Base-by-base conservation (phyloP, 305 asterid species). In the Fraxinus albicans region DNA sequence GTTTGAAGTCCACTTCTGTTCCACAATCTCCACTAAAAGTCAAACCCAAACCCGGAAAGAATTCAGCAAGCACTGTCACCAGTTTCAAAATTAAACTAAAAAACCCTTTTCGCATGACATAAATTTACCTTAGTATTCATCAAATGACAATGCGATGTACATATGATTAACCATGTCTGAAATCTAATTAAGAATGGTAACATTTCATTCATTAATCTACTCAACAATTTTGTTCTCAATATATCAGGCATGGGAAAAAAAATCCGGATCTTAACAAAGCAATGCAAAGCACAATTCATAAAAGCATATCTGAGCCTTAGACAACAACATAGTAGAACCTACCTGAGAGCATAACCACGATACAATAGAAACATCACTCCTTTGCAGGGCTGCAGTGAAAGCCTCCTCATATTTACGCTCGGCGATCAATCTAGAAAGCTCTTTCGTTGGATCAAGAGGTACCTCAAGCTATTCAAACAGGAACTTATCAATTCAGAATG, bases 271-370 rank as follows among this genome's bases (percentile, higher is more conserved):
- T 47, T 47, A 38, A 31, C 75, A 78, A 44, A 55, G 53, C 75
- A 84, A 79, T 23, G 82, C 72, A 55, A 80, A 84, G 77, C 72
- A 82, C 73, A 77, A 15, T 15, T 38, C 35, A 33, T 80, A 55
- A 13, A 36, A 74, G 74, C 35, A 73, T 38, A 83, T 27, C 42
- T 21, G 40, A 72, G 38, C n/a, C 10, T 29, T 38, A 53, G n/a
- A 12, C 29, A 73, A 42, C 21, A 53, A 70, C 29, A 75, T 21
- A 74, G 73, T 19, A 75, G 40, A 84, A 78, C 77, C 79, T 90
- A 95, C 99, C 98, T 94, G 99, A 90, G 97, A 80, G 91, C 99
- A 95, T 79, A 95, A 79, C 99, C 99, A 95, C 19, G 98, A 94
- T 29, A 95, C 98, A 4, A 94, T 91, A 40, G 85, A 86, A 80